Evolutionary conservation across 75 land plant genomes (phyloP).

Genomic region (Pseudotsuga menziesii): DNA sequence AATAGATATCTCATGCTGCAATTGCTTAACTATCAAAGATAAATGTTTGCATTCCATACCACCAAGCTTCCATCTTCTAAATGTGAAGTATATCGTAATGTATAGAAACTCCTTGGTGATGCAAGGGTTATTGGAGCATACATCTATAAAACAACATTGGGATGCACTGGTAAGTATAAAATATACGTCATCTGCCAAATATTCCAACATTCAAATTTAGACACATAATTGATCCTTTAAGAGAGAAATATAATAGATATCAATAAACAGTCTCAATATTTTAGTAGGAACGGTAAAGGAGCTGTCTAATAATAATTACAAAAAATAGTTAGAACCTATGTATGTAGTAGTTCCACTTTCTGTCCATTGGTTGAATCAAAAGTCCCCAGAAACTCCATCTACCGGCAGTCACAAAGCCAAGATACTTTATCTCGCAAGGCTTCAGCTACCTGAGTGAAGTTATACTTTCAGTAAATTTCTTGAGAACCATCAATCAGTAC

Average conservation of each 20-base stretch:
- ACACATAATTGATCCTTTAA: too few relatives aligned
- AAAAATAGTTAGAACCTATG: constrained; percentile 23
- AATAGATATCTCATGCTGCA: neutral
- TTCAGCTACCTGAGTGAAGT: constrained; percentile 25
- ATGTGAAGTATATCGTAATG: constrained; percentile 32
- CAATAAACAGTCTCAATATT: neutral
- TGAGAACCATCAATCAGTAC: neutral
- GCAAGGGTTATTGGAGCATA: constrained; percentile 48
- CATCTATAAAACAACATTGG: constrained; percentile 19
- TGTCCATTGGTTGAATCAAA: constrained; percentile 29
- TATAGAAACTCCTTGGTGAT: constrained; percentile 38
- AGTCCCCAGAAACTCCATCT: constrained; percentile 27
- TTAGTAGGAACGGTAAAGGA: neutral
- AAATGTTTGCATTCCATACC: constrained; percentile 15
- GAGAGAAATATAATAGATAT: neutral
- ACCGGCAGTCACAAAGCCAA: constrained; percentile 40
- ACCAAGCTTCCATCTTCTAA: constrained; percentile 44
- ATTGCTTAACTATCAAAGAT: neutral
- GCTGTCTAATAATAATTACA: neutral
- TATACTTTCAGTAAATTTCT: neutral
- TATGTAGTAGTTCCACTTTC: constrained; percentile 30
- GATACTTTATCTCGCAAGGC: constrained; percentile 31
- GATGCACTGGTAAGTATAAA: neutral
- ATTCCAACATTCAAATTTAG: constrained; percentile 14
- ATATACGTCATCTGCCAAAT: neutral